Conservation (phyloP, 1,284 basidiomycete genomes). For the Sporisorium iseilematis-ciliati region DNA sequence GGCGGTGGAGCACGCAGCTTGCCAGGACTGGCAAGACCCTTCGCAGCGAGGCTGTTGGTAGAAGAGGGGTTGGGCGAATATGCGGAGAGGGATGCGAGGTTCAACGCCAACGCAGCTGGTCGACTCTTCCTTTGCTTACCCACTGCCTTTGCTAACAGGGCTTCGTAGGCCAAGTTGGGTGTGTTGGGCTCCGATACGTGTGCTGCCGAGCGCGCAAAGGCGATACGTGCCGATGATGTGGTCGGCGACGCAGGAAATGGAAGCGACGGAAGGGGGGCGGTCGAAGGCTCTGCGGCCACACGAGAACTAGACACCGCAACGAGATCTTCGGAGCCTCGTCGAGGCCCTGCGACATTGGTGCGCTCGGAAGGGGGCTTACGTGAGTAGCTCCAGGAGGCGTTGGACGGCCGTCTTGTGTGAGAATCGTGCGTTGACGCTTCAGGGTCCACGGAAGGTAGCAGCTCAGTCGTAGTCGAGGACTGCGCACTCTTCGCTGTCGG, state of each 20-base stretch:
- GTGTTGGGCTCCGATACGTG: conserved; percentile 30
- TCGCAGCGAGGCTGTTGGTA: conserved; percentile 16
- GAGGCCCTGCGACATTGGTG: conserved; percentile 5
- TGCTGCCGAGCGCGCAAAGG: conserved; percentile 2
- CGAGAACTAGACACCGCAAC: not conserved
- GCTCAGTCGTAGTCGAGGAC: conserved; percentile 13
- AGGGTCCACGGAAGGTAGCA: conserved; percentile 28
- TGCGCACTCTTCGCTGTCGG: conserved; percentile 16
- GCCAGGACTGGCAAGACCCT: conserved; percentile 37
- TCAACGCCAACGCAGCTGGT: conserved; percentile 42
- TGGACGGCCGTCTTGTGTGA: conserved; percentile 12
- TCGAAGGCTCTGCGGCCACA: conserved; percentile 12
- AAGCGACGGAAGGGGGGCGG: conserved; percentile 28
- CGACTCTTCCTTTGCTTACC: conserved; percentile 40
- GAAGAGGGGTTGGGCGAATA: conserved; percentile 13
- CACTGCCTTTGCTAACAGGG: conserved; percentile 28
- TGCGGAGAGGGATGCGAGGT: conserved; percentile 19
- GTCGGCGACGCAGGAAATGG: conserved; percentile 29
- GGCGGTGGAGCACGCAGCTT: conserved; percentile 42
- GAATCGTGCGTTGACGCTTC: conserved; percentile 1
- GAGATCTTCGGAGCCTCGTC: conserved; percentile 16
- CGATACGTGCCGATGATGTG: conserved; percentile 8
- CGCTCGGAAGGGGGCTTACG: conserved; percentile 11
- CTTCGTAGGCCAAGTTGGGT: conserved; percentile 33
- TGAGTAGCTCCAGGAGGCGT: conserved; percentile 16